Evolutionary conservation across 805 yeast genomes (phyloP).

Genomic region (Kuraishia borneana): DNA sequence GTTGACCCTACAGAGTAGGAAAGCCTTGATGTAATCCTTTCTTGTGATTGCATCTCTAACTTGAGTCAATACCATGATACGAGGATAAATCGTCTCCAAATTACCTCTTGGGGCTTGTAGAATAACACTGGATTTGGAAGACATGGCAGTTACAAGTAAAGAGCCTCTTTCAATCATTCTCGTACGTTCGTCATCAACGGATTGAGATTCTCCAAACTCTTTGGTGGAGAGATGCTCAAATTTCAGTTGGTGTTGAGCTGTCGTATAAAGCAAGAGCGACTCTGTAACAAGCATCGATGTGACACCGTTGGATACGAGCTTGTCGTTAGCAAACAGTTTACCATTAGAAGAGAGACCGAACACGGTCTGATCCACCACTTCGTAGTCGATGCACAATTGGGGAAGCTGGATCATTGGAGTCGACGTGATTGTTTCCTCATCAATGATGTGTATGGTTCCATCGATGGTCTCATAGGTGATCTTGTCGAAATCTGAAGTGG

Average conservation of each 20-base stretch:
- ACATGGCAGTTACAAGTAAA: slow-evolving; percentile 66
- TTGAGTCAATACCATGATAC: slow-evolving; percentile 81
- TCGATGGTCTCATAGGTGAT: slow-evolving; percentile 52
- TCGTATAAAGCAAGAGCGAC: slow-evolving; percentile 67
- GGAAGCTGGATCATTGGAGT: slow-evolving; percentile 44
- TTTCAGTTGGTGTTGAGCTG: slow-evolving; percentile 75
- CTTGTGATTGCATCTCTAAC: slow-evolving; percentile 60
- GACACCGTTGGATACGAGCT: slow-evolving; percentile 56
- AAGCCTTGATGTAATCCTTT: slow-evolving; percentile 59
- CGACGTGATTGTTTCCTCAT: slow-evolving; percentile 16
- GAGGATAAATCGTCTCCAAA: slow-evolving; percentile 84
- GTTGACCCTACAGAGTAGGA: slow-evolving; percentile 76
- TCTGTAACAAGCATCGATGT: slow-evolving; percentile 74
- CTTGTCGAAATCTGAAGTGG: slow-evolving; percentile 38
- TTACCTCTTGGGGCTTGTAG: slow-evolving; percentile 96
- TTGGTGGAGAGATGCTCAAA: slow-evolving; percentile 50
- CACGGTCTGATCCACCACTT: slow-evolving; percentile 31
- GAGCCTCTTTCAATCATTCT: slow-evolving; percentile 91
- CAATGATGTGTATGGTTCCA: slow-evolving; percentile 36
- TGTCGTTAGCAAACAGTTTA: slow-evolving; percentile 53
- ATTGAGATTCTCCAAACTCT: slow-evolving; percentile 8
- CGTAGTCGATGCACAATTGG: slow-evolving; percentile 53
- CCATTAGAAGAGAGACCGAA: slow-evolving; percentile 76
- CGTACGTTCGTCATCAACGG: slow-evolving; percentile 60
- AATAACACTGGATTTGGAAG: slow-evolving; percentile 71